A percentile compares a stretch with the other conserved stretches of the same genome.
These are phyloP conservation scores for Fusarium bulbicola DNA, from an alignment of 2,329 filamentous ascomycete genomes.

Conservation along the genomic window DNA sequence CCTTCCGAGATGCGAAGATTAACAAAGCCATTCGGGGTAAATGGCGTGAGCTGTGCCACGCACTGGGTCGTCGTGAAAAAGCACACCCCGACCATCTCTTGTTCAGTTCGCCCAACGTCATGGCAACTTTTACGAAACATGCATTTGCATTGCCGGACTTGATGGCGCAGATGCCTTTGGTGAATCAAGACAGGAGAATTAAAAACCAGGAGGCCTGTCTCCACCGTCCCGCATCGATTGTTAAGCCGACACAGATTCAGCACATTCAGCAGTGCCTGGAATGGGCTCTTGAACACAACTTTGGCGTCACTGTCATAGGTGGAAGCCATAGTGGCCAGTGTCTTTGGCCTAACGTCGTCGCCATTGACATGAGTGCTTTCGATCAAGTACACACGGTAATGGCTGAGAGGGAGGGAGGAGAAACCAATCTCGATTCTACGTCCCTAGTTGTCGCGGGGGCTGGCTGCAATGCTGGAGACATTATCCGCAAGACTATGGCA, in stretches of 20 bases:
- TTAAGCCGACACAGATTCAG: constrained; percentile 56
- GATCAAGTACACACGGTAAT: constrained; percentile 59
- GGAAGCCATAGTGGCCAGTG: constrained; percentile 72
- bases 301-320: constrained; percentile 62
- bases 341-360: constrained; percentile 59
- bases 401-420: constrained; percentile 45
- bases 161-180: constrained; percentile 51
- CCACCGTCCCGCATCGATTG: constrained; percentile 53
- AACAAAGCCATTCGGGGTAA: constrained; percentile 47
- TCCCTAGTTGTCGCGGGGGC: constrained; percentile 58
- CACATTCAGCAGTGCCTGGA: constrained; percentile 64
- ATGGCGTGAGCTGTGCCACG: constrained; percentile 63
- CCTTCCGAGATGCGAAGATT: constrained; percentile 44
- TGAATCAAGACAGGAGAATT: constrained; percentile 44
- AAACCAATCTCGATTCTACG: neutral
- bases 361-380: constrained; percentile 70
- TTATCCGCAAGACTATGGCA: constrained; percentile 58
- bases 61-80: constrained; percentile 52
- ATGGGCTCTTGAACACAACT: constrained; percentile 61
- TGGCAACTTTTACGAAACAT: constrained; percentile 60
- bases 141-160: constrained; percentile 56
- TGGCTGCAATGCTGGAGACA: constrained; percentile 66
- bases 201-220: constrained; percentile 63
- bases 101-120: constrained; percentile 61
- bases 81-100: constrained; percentile 50